Conservation (phyloP, 306 rosid species). For the Cucurbita pepo region DNA sequence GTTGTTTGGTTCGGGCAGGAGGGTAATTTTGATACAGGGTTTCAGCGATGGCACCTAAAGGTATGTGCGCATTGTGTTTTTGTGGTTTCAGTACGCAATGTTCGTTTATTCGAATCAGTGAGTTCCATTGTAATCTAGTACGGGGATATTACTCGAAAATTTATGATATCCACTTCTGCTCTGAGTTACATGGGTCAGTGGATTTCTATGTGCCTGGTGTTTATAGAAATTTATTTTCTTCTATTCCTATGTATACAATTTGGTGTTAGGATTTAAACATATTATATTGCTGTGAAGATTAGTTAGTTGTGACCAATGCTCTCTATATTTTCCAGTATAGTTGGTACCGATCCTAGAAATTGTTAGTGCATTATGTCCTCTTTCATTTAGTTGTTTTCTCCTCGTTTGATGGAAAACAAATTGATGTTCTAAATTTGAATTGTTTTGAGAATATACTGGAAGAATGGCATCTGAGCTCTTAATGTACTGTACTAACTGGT, state of each 20-base stretch:
- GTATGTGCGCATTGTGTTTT: not conserved
- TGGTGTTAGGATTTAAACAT: not conserved
- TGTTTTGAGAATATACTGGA: no score
- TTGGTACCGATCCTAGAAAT: not conserved
- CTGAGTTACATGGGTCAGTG: not conserved
- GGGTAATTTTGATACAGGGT: not conserved
- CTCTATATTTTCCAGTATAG: not conserved
- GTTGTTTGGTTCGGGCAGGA: not conserved
- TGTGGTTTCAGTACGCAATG: not conserved
- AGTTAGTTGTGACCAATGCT: not conserved
- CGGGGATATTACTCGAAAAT: not conserved
- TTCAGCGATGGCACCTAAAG: conserved; percentile 6
- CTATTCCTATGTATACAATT: not conserved
- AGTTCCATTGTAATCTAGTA: not conserved
- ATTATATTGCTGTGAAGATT: not conserved
- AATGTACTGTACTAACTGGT: no score
- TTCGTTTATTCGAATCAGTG: not conserved
- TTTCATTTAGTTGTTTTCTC: no score
- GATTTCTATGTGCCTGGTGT: not conserved
- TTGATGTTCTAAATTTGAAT: not conserved
- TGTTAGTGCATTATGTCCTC: no score
- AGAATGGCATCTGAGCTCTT: no score
- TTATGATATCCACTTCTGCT: not conserved
- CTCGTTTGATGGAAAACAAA: no score
- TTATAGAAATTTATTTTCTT: no score